Evolutionary conservation across 164 flowering plant genomes (phyloP), one percentile per base, ranked within the genome.

Genomic region (Magnolia changhungtana): DNA sequence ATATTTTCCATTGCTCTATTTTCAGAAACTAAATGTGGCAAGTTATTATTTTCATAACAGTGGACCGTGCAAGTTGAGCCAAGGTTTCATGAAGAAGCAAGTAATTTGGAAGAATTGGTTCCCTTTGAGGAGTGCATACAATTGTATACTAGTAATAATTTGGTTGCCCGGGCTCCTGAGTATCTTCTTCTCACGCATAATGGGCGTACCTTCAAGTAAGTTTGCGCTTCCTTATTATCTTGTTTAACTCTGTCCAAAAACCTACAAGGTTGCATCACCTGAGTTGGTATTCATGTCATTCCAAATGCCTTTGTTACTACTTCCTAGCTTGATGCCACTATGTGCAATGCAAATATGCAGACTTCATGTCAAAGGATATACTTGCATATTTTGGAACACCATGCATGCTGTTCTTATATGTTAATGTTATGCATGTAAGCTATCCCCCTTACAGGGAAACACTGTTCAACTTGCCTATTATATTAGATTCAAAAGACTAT

Each of bases 191-290:
- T 96, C 74, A 96, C 99, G 59, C 89, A 92, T 75, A 96, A 94
- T 82, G 99, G 99, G 45, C 95, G 97, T 31, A 88, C 81, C 87
- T 96, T 96, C 92, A 96, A 87, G 99, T 96, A 71, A 87, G 95
- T 87, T 50, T 23, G 10, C 72, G 6, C 64, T 58, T 73, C 74
- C 67, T 24, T 9, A 31, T 29, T 51, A 67, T 16, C 24, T 21
- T 19, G 20, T 69, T 50, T n/a, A 50, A 45, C 1, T 74, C 1
- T 74, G 27, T 8, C 29, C 16, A 21, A 11, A 19, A 37, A 14
- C n/a, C 71, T 8, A 49, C 14, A 20, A 64, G 5, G 29, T 29
- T 14, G 78, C 67, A 52, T 69, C 16, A 3, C 67, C 27, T 37
- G 67, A 75, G 18, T 1, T 37, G 23, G 66, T 51, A 58, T 18